Conservation (phyloP, 306 rosid species). For the Argentina anserina region DNA sequence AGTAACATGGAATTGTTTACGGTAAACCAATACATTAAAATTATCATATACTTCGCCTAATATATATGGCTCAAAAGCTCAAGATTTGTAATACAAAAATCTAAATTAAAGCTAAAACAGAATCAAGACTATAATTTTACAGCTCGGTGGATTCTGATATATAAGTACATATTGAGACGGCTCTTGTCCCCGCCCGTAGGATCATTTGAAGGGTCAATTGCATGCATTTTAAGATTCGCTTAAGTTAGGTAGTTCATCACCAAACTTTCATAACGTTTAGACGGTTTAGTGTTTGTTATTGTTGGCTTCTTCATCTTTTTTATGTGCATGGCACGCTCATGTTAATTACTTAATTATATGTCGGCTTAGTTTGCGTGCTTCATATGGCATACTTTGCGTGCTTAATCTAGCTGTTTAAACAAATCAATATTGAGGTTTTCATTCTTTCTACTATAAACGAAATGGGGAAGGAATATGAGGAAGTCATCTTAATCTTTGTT, state of each 20-base stretch:
- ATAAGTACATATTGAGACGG: constrained; percentile 16
- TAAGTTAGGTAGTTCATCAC: background rate
- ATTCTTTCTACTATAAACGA: too few relatives aligned
- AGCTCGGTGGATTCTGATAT: background rate
- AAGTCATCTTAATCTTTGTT: too few relatives aligned
- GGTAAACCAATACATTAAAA: too few relatives aligned
- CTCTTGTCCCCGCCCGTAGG: constrained; percentile 41
- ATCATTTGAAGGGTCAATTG: constrained; percentile 44
- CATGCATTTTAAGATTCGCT: background rate
- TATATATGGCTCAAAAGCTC: background rate
- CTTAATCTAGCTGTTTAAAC: background rate
- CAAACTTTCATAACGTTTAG: background rate
- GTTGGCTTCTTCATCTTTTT: background rate
- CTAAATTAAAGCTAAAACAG: background rate
- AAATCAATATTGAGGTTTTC: too few relatives aligned
- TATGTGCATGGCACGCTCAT: background rate
- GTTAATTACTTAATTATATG: background rate
- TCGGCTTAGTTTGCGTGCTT: background rate
- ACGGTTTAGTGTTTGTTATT: background rate
- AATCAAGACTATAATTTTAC: background rate
- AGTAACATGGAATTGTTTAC: too few relatives aligned
- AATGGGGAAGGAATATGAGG: too few relatives aligned
- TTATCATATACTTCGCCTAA: too few relatives aligned
- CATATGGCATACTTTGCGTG: background rate
- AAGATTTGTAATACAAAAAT: background rate